Conservation (phyloP, 1,139 yeast species). For the Kodamaea fungicola region DNA sequence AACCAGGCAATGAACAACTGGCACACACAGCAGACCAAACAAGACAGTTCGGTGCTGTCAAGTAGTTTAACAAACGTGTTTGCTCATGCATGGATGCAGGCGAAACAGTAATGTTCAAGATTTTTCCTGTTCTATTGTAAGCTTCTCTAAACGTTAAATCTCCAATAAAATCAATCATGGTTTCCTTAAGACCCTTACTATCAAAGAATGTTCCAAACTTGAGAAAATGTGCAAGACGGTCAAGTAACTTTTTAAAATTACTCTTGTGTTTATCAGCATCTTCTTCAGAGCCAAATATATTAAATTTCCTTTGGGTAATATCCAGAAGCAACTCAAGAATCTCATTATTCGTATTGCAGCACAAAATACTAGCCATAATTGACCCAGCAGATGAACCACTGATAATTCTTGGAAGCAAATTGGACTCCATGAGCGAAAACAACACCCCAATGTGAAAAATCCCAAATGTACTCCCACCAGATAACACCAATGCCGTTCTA, state of each 20-base stretch:
- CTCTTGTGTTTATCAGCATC: slow-evolving; percentile 24
- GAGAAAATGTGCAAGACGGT: slow-evolving; percentile 49
- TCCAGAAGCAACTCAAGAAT: slow-evolving; percentile 52
- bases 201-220: slow-evolving; percentile 90
- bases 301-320: slow-evolving; percentile 57
- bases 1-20: slow-evolving; percentile 89
- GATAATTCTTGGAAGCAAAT: slow-evolving; percentile 80
- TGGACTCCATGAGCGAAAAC: slow-evolving; percentile 69
- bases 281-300: slow-evolving; percentile 53
- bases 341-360: slow-evolving; percentile 79
- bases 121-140: slow-evolving; percentile 56
- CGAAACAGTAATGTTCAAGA: slow-evolving; percentile 53
- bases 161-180: slow-evolving; percentile 81
- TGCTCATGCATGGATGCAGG: slow-evolving; percentile 64
- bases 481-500: slow-evolving; percentile 83
- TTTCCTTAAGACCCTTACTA: slow-evolving; percentile 62
- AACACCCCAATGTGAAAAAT: slow-evolving; percentile 89
- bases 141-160: slow-evolving; percentile 74
- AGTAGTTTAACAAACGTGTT: slow-evolving; percentile 41
- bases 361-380: slow-evolving; percentile 83
- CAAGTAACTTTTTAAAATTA: slow-evolving; percentile 38
- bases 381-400: slow-evolving; percentile 98
- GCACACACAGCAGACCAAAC: slow-evolving; percentile 93
- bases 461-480: slow-evolving; percentile 97
- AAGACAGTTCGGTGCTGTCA: slow-evolving; percentile 49